Evolutionary conservation across 2,329 filamentous ascomycete species (phyloP).

Genomic region (Decorospora gaudefroyi): DNA sequence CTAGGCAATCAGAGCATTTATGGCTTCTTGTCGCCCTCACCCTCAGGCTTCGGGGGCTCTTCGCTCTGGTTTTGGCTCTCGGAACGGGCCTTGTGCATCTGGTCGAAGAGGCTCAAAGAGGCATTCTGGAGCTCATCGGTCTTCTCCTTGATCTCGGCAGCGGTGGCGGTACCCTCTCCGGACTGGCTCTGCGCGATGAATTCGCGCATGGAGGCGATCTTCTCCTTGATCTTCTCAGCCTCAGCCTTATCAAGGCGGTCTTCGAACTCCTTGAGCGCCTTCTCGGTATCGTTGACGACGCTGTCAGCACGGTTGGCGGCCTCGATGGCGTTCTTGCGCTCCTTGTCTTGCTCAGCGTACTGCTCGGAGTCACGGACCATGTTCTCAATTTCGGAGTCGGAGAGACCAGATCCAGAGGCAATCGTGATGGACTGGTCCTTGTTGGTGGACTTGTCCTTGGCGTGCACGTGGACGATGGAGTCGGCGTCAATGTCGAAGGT

Average conservation of each 20-base stretch:
- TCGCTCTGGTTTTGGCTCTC: constrained; percentile 58
- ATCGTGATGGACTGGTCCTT: constrained; percentile 99
- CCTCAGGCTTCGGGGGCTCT: constrained; percentile 52
- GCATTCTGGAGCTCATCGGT: constrained; percentile 96
- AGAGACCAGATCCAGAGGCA: constrained; percentile 94
- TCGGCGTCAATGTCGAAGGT: constrained; percentile 99
- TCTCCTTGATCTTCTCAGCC: constrained; percentile 90
- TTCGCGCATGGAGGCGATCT: constrained; percentile 83
- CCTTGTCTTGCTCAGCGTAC: constrained; percentile 92
- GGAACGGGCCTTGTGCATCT: constrained; percentile 96
- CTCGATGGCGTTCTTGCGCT: constrained; percentile 94
- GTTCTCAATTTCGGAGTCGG: constrained; percentile 89
- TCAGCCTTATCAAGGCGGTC: constrained; percentile 97
- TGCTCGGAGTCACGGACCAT: constrained; percentile 99
- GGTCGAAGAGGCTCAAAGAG: constrained; percentile 96
- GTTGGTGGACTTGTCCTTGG: constrained; percentile 98
- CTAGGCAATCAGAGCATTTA: constrained; percentile 46
- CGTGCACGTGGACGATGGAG: constrained; percentile 95
- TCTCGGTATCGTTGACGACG: constrained; percentile 96
- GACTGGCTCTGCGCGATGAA: constrained; percentile 93
- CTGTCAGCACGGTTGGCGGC: constrained; percentile 96
- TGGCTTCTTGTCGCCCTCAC: constrained; percentile 75
- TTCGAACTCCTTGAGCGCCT: constrained; percentile 94
- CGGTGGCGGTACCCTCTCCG: constrained; percentile 82
- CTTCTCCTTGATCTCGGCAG: constrained; percentile 97